phyloP scores from a whole-genome alignment of 2,329 filamentous ascomycete species.

The Aspergillus sp. region DNA sequence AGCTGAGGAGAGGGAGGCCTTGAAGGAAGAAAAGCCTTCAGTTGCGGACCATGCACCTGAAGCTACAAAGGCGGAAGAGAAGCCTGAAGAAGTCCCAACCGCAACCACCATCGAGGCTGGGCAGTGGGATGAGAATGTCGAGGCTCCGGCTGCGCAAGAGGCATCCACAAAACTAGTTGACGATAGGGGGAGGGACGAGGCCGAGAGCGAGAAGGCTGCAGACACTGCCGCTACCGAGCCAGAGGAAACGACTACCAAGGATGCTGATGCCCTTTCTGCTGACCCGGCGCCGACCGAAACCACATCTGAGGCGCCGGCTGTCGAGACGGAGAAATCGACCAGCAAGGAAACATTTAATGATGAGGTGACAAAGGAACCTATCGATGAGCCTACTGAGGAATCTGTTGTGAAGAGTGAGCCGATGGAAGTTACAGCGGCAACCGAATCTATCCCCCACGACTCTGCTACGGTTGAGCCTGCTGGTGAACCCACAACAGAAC shows the following conservation, averaged over 20 bases:
- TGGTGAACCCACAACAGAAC: not conserved
- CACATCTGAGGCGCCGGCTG: not conserved
- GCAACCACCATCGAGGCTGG: not conserved
- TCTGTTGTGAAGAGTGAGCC: not conserved
- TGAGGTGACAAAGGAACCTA: not conserved
- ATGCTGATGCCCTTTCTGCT: constrained; percentile 1
- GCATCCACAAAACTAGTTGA: not conserved
- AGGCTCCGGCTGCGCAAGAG: no score
- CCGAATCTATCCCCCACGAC: not conserved
- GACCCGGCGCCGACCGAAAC: constrained; percentile 3
- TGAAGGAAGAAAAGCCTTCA: constrained; percentile 3
- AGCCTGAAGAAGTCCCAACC: not conserved
- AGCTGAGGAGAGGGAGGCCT: not conserved
- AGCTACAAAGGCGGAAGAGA: not conserved
- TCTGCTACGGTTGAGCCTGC: not conserved
- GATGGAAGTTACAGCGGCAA: not conserved
- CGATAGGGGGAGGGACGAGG: constrained; percentile 5
- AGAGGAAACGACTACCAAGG: constrained; percentile 10
- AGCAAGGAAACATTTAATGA: not conserved
- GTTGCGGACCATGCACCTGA: constrained; percentile 2
- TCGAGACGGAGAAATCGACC: not conserved
- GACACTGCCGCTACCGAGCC: not conserved
- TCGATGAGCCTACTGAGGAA: constrained; percentile 4
- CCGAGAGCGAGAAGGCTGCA: constrained; percentile 5
- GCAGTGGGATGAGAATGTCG: not conserved